These are phyloP conservation scores for Cucumis sativus DNA, from an alignment of 306 rosid species.

Conservation along the genomic window DNA sequence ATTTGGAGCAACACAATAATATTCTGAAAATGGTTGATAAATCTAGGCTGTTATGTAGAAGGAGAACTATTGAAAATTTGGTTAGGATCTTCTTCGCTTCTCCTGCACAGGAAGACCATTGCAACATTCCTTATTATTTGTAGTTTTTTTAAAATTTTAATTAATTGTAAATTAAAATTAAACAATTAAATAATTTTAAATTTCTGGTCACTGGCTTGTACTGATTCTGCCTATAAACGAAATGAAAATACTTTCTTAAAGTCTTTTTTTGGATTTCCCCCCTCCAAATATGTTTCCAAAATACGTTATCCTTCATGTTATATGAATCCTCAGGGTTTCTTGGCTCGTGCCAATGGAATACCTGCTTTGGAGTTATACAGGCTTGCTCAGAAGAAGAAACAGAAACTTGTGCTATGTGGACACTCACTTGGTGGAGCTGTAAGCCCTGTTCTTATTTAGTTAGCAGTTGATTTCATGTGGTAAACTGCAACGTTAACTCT, in stretches of 20 bases:
- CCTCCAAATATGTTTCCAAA: not conserved
- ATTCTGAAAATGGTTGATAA: not conserved
- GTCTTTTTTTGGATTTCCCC: not conserved
- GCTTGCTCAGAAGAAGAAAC: constrained; percentile 91
- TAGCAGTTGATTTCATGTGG: not conserved
- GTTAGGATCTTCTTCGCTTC: not conserved
- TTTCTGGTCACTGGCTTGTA: not conserved
- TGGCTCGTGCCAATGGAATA: constrained; percentile 98
- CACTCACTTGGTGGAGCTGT: constrained; percentile 99
- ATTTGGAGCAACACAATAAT: not conserved
- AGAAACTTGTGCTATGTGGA: constrained; percentile 88
- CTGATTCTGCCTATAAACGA: not conserved
- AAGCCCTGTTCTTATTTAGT: constrained; percentile 22
- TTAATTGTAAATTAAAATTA: not conserved
- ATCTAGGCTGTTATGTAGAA: not conserved
- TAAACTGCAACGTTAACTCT: not conserved
- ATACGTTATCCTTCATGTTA: not conserved
- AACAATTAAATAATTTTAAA: not conserved
- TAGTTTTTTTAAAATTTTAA: not conserved
- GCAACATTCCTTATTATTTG: not conserved
- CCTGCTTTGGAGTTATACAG: constrained; percentile 92
- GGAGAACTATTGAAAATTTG: not conserved
- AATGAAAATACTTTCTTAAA: not conserved
- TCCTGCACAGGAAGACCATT: not conserved
- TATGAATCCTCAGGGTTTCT: constrained; percentile 52